Percentiles rank a stretch among this genome's conserved stretches.
Conservation (phyloP, 805 yeast genomes). For the Zygotorulaspora chibaensis region DNA sequence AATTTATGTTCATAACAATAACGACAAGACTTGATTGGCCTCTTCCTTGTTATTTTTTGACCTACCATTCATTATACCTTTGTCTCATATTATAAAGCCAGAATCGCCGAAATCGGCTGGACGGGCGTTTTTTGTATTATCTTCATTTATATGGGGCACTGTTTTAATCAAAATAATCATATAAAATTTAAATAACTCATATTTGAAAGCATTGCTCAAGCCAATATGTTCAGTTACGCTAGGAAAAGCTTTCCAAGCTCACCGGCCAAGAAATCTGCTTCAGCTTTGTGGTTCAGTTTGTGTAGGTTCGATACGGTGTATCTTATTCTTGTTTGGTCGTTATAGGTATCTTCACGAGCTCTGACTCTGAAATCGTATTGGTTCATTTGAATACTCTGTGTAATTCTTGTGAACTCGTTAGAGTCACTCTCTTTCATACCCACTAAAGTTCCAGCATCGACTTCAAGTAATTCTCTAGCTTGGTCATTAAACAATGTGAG, state of each 20-base stretch:
- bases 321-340: slow-evolving; percentile 72
- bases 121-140: neutral
- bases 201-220: neutral
- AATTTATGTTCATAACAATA: slow-evolving; percentile 29
- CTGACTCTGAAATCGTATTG: slow-evolving; percentile 73
- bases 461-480: slow-evolving; percentile 63
- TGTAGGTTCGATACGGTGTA: slow-evolving; percentile 58
- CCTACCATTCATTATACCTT: slow-evolving; percentile 6
- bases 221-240: neutral
- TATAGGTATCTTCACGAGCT: slow-evolving; percentile 80
- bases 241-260: slow-evolving; percentile 31
- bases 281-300: slow-evolving; percentile 52
- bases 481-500: slow-evolving; percentile 81
- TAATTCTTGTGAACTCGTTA: slow-evolving; percentile 41
- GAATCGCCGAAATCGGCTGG: neutral
- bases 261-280: slow-evolving; percentile 52
- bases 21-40: slow-evolving; percentile 26
- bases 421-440: slow-evolving; percentile 45
- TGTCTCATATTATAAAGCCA: neutral
- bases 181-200: neutral
- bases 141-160: neutral
- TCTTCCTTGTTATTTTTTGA: slow-evolving; percentile 23
- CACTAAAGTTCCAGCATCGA: slow-evolving; percentile 55
- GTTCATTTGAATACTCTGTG: slow-evolving; percentile 53
- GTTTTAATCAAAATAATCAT: neutral